Conservation (phyloP, 441 rosid species). For the Kokia cookei region DNA sequence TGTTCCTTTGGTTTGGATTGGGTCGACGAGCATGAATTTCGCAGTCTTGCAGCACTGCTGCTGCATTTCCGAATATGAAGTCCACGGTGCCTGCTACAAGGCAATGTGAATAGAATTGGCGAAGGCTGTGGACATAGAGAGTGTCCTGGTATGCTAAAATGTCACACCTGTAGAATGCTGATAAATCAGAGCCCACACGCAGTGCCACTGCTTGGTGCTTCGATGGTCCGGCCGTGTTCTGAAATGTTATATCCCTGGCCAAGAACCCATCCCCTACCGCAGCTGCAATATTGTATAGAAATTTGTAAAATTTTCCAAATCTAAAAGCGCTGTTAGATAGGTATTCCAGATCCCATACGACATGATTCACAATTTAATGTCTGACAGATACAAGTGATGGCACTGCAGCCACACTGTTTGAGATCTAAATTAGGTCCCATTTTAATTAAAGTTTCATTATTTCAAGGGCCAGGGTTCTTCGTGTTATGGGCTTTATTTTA, state of each 20-base stretch:
- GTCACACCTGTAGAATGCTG: conserved; percentile 46
- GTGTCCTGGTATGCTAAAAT: conserved; percentile 63
- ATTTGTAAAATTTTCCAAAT: not conserved
- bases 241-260: conserved; percentile 54
- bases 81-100: conserved; percentile 42
- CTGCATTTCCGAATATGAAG: conserved; percentile 61
- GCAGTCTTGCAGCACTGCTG: conserved; percentile 42
- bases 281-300: conserved; percentile 23
- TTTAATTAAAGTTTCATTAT: not conserved
- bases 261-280: conserved; percentile 50
- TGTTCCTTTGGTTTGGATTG: conserved; percentile 40
- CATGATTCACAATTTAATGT: not conserved
- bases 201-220: conserved; percentile 67
- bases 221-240: conserved; percentile 56
- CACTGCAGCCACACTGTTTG: no score
- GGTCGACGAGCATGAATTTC: conserved; percentile 54
- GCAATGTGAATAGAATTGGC: conserved; percentile 46
- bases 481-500: not conserved
- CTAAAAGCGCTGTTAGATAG: not conserved
- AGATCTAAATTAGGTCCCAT: no score
- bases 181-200: conserved; percentile 52
- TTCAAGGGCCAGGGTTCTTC: not conserved
- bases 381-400: not conserved
- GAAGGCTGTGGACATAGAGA: conserved; percentile 55
- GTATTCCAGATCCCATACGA: not conserved